Conservation (phyloP, 2,329 filamentous ascomycete genomes). For the Clathrospora elynae region DNA sequence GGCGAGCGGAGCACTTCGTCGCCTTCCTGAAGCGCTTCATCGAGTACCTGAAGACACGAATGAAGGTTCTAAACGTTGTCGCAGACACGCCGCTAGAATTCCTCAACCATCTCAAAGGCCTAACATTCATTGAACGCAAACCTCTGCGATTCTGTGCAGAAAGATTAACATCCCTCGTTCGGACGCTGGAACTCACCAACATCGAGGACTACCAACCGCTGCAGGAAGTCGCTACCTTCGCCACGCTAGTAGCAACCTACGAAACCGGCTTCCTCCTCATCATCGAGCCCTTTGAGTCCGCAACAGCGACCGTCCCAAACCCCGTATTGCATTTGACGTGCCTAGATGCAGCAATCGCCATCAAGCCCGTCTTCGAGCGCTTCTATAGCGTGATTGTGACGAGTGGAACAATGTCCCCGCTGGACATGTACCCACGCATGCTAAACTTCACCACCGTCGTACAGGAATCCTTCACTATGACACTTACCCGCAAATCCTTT, state of each 20-base stretch:
- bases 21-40: conserved; percentile 95
- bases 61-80: conserved; percentile 97
- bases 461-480: conserved; percentile 98
- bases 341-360: conserved; percentile 94
- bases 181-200: conserved; percentile 93
- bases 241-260: conserved; percentile 93
- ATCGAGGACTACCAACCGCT: conserved; percentile 97
- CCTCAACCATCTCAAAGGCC: conserved; percentile 86
- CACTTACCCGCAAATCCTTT: conserved; percentile 90
- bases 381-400: conserved; percentile 99
- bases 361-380: conserved; percentile 94
- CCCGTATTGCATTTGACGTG: conserved; percentile 97
- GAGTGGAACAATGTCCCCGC: conserved; percentile 91
- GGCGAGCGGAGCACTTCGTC: conserved; percentile 93
- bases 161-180: conserved; percentile 87
- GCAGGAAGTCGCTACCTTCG: conserved; percentile 97
- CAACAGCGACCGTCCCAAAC: conserved; percentile 92
- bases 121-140: conserved; percentile 97
- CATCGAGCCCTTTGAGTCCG: conserved; percentile 95
- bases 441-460: conserved; percentile 89
- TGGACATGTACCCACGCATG: conserved; percentile 99
- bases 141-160: conserved; percentile 94
- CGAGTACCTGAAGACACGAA: conserved; percentile 95
- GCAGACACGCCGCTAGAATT: conserved; percentile 97
- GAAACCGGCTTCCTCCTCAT: conserved; percentile 96